These are phyloP conservation scores for Cordyceps tenuipes DNA, from an alignment of 2,329 filamentous ascomycete genomes.

Conservation along the genomic window DNA sequence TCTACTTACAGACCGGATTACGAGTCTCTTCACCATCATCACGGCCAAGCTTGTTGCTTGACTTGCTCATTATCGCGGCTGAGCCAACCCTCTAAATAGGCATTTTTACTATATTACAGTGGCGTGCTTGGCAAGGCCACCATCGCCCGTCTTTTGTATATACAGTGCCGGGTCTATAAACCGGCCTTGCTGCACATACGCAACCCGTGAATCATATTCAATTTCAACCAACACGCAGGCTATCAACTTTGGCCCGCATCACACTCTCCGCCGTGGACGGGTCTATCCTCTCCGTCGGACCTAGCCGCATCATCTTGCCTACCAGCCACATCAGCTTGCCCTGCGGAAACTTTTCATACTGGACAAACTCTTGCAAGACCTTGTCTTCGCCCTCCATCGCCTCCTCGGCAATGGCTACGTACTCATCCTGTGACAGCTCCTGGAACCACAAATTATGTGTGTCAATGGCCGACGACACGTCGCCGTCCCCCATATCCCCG, in stretches of 20 bases:
- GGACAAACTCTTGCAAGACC: constrained; percentile 37
- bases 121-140: not conserved
- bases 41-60: too few relatives aligned
- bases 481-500: constrained; percentile 33
- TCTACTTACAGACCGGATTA: too few relatives aligned
- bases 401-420: constrained; percentile 36
- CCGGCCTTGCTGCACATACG: not conserved
- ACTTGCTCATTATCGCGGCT: too few relatives aligned
- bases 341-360: constrained; percentile 39
- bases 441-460: constrained; percentile 45
- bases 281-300: constrained; percentile 46
- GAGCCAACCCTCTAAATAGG: too few relatives aligned
- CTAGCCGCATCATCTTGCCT: constrained; percentile 49
- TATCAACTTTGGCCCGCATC: constrained; percentile 24
- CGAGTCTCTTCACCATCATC: too few relatives aligned
- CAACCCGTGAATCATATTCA: not conserved
- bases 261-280: constrained; percentile 41
- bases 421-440: constrained; percentile 40
- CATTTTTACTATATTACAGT: not conserved
- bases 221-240: not conserved
- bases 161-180: not conserved
- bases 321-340: constrained; percentile 55
- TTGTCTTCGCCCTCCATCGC: constrained; percentile 39
- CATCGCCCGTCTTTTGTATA: not conserved
- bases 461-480: constrained; percentile 36